Evolutionary conservation across 148 eudicot species (phyloP).

Genomic region (Camellia lanceoleosa): DNA sequence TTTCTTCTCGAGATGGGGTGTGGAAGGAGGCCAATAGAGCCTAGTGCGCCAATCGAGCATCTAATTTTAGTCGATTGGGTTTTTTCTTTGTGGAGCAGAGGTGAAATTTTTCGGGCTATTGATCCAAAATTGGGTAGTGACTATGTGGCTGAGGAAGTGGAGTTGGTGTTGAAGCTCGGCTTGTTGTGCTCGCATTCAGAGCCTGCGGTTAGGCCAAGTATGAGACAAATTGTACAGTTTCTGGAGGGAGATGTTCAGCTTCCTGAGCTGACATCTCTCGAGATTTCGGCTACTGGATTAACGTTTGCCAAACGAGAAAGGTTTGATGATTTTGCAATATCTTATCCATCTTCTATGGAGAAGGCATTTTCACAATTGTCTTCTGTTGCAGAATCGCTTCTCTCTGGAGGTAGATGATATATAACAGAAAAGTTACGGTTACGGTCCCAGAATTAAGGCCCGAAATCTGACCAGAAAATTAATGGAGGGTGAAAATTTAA

Average conservation of each 20-base stretch:
- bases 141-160: slow-evolving; percentile 15
- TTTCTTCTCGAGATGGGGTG: slow-evolving; percentile 36
- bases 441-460: too few species aligned
- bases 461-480: too few species aligned
- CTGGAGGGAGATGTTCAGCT: slow-evolving; percentile 22
- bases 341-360: slow-evolving; percentile 5
- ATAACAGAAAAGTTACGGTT: too few species aligned
- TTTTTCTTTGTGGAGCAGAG: slow-evolving; percentile 12
- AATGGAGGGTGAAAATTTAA: too few species aligned
- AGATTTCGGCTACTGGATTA: not conserved
- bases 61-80: slow-evolving; percentile 21
- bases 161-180: slow-evolving; percentile 40
- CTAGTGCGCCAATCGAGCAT: slow-evolving; percentile 8
- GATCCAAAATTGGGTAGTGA: slow-evolving; percentile 13
- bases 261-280: not conserved
- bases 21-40: slow-evolving; percentile 38
- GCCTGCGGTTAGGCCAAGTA: slow-evolving; percentile 34
- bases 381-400: slow-evolving; percentile 7
- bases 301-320: not conserved
- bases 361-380: not conserved
- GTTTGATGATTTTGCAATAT: slow-evolving; percentile 7
- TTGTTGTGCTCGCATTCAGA: slow-evolving; percentile 31
- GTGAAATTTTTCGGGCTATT: not conserved
- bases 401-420: slow-evolving; percentile 20
- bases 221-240: slow-evolving; percentile 35